Percentiles rank a stretch among this genome's conserved stretches.
phyloP scores from a whole-genome alignment of 768 basidiomycete species.

The Naematelia aurantialba region DNA sequence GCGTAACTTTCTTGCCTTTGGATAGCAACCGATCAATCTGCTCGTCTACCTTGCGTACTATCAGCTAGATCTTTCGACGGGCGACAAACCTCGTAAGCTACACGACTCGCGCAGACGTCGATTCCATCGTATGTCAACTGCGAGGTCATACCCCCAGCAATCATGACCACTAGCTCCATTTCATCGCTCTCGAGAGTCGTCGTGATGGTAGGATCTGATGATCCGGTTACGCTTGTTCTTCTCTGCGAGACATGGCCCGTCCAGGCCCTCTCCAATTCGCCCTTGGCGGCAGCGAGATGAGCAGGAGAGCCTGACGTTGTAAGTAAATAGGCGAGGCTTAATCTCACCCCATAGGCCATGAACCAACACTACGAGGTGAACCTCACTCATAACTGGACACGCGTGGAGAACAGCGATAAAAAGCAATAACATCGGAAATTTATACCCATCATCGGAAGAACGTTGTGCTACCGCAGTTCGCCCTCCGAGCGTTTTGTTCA shows the following conservation, averaged over 20 bases:
- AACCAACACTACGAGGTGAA: slow-evolving; percentile 38
- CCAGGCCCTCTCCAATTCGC: not conserved
- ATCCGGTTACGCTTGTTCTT: not conserved
- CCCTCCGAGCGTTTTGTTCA: no score
- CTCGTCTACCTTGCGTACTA: slow-evolving; percentile 21
- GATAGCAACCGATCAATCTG: slow-evolving; percentile 18
- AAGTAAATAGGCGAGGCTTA: not conserved
- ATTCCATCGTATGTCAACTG: slow-evolving; percentile 41
- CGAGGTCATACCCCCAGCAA: slow-evolving; percentile 35
- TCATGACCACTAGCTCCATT: slow-evolving; percentile 27
- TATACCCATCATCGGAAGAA: no score
- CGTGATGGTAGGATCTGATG: slow-evolving; percentile 1
- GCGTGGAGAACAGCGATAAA: not conserved
- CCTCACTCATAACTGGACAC: not conserved
- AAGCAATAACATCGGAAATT: not conserved
- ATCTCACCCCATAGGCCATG: slow-evolving; percentile 41
- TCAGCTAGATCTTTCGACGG: not conserved
- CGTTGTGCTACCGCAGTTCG: no score
- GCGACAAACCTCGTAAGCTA: slow-evolving; percentile 31
- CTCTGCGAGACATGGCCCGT: not conserved
- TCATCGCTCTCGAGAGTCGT: slow-evolving; percentile 3
- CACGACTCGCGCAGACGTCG: slow-evolving; percentile 37
- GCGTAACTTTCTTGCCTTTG: slow-evolving; percentile 21
- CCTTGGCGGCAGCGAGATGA: slow-evolving; percentile 20
- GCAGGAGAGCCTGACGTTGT: slow-evolving; percentile 7